Percentiles rank a stretch among this genome's conserved stretches.
Evolutionary conservation across 2,329 filamentous ascomycete genomes (phyloP).

Genomic region (Metarhizium brunneum): DNA sequence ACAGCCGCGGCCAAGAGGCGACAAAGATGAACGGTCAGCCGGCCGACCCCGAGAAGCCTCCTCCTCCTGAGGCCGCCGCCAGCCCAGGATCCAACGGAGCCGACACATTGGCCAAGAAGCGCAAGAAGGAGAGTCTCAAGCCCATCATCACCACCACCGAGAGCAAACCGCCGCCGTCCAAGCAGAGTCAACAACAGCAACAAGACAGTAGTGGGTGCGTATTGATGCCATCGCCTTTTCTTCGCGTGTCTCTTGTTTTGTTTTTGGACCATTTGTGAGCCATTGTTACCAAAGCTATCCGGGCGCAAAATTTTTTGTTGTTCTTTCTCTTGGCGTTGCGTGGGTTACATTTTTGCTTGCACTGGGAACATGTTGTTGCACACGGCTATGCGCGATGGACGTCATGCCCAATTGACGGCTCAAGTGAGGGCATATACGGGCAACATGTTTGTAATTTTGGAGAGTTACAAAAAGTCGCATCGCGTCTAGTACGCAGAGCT

Average conservation of each 20-base stretch:
- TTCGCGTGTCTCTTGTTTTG: background rate
- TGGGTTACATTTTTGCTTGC: no score
- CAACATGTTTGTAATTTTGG: no score
- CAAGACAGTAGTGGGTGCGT: constrained; percentile 30
- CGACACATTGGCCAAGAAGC: constrained; percentile 48
- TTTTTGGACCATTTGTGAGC: background rate
- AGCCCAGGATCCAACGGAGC: constrained; percentile 18
- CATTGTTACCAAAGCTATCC: no score
- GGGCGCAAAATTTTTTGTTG: no score
- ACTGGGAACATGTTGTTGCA: no score
- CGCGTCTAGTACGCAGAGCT: no score
- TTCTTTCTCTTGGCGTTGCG: no score
- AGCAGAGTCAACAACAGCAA: background rate
- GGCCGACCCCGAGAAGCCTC: constrained; percentile 21
- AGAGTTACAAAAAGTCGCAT: no score
- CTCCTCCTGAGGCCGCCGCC: constrained; percentile 4
- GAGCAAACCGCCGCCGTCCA: constrained; percentile 17
- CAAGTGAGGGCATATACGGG: background rate
- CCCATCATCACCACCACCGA: constrained; percentile 67
- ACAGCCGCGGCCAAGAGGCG: background rate
- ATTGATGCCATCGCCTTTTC: background rate
- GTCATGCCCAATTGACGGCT: background rate
- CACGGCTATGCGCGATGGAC: no score
- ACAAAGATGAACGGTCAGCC: constrained; percentile 20
- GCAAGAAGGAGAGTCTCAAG: constrained; percentile 65